These are phyloP conservation scores for Kwoniella sp. DNA, from an alignment of 768 basidiomycete species.

Conservation along the genomic window DNA sequence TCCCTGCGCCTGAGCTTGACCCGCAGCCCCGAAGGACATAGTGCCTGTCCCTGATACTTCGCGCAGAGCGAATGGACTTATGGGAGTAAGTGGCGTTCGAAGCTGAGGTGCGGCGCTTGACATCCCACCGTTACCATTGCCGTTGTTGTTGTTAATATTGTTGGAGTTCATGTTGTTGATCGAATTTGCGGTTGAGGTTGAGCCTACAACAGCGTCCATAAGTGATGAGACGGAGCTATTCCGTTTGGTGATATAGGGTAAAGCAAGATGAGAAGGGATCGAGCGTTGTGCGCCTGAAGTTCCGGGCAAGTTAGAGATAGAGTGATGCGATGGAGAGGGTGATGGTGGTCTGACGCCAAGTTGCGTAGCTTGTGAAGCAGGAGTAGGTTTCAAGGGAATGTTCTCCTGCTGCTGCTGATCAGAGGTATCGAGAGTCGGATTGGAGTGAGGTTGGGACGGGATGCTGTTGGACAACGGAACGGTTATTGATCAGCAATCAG, in stretches of 20 bases:
- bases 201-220: conserved; percentile 23
- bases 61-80: background rate
- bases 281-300: conserved; percentile 4
- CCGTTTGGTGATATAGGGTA: conserved; percentile 11
- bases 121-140: background rate
- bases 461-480: conserved; percentile 4
- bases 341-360: background rate
- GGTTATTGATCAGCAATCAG: background rate
- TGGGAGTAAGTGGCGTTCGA: background rate
- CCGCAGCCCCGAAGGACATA: conserved; percentile 33
- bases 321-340: background rate
- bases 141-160: conserved; percentile 1
- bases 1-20: conserved; percentile 23
- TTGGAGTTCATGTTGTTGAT: background rate
- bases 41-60: background rate
- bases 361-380: background rate
- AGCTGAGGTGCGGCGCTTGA: background rate
- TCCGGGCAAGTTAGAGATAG: no score
- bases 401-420: background rate
- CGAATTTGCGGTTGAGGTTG: background rate
- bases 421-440: background rate
- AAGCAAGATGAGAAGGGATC: conserved; percentile 3
- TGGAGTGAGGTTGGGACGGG: background rate
- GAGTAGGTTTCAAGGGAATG: background rate
- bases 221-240: conserved; percentile 19